Percentiles rank a stretch among this genome's conserved stretches.
Conservation (phyloP, 306 rosid genomes). For the Malus fusca region DNA sequence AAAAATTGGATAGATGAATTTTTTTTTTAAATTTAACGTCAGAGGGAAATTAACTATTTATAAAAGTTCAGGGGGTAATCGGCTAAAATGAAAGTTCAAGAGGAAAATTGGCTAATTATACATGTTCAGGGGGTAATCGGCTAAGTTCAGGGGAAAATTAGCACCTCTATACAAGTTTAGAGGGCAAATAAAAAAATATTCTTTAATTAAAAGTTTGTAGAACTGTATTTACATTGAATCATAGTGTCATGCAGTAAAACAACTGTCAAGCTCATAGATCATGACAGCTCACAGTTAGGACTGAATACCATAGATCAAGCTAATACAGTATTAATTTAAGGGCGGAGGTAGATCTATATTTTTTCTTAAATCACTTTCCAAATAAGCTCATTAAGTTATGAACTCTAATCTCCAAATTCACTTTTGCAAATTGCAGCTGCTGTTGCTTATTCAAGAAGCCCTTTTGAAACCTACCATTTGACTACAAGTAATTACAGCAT, state of each 20-base stretch:
- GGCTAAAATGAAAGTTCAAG: too few relatives aligned
- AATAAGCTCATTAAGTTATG: background rate
- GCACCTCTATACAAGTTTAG: too few relatives aligned
- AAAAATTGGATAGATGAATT: too few relatives aligned
- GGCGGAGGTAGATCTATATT: constrained; percentile 3
- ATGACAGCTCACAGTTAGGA: constrained; percentile 25
- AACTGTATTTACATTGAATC: too few relatives aligned
- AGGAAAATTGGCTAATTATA: too few relatives aligned
- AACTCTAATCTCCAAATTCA: background rate
- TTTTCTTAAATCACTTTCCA: constrained; percentile 1
- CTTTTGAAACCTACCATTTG: background rate
- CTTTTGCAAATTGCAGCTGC: background rate
- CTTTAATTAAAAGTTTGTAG: background rate
- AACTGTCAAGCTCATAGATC: background rate
- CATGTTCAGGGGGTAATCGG: too few relatives aligned
- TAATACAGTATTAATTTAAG: background rate
- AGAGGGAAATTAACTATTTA: too few relatives aligned
- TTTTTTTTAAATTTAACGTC: too few relatives aligned
- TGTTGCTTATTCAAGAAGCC: constrained; percentile 5
- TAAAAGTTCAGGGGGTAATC: too few relatives aligned
- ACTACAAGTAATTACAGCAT: background rate
- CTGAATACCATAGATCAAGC: background rate
- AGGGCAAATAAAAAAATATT: too few relatives aligned
- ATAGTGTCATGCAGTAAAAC: background rate
- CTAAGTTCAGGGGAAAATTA: too few relatives aligned